Base-by-base conservation (phyloP, 768 basidiomycete genomes). In the Phanerochaete carnosa region DNA sequence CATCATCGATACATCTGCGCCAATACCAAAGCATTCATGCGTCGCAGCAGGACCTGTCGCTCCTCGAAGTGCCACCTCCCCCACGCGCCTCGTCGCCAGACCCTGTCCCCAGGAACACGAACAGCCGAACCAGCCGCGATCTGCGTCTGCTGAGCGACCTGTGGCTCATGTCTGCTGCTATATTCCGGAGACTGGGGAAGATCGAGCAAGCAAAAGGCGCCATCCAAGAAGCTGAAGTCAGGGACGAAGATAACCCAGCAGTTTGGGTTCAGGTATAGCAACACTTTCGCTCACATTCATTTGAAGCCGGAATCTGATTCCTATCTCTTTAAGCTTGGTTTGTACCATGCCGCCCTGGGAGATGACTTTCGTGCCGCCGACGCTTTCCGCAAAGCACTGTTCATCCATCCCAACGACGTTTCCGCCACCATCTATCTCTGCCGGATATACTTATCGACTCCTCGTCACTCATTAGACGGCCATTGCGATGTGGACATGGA, bases 231-330 rank as follows among this genome's bases (percentile, higher is more conserved):
- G 97, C 96, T 0, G 96, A 99, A 71, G 86, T 89, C 3, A 80
- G 84, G 64, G 93, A 96, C 69, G 89, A 92, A 64, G 82, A 83
- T 26, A 95, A 96, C 71, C 85, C 92, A 3, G 87, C 85, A 28
- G 94, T 98, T 16, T 98, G 95, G 95, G 89, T 96, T 6, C 95
- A 98, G 83, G 93, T 96, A 64, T 58, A n/a, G n/a, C n/a, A n/a
- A n/a, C n/a, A 83, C 70, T 47, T 51, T 45, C 39, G 35, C 37
- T 35, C 29, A 58, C 39, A 6, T 13, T 35, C 5, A 33, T 15
- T 22, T 3, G 13, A 15, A 16, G 19, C 4, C 39, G 19, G 16
- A 4, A 19, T 43, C 45, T 55, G 43, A 51, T 45, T 23, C n/a
- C 7, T 22, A 6, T 22, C 15, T 19, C 23, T 1, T 45, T n/a